These are phyloP conservation scores for Dissophora globulifera DNA, from an alignment of 192 early-diverging fungal genomes.

Conservation along the genomic window DNA sequence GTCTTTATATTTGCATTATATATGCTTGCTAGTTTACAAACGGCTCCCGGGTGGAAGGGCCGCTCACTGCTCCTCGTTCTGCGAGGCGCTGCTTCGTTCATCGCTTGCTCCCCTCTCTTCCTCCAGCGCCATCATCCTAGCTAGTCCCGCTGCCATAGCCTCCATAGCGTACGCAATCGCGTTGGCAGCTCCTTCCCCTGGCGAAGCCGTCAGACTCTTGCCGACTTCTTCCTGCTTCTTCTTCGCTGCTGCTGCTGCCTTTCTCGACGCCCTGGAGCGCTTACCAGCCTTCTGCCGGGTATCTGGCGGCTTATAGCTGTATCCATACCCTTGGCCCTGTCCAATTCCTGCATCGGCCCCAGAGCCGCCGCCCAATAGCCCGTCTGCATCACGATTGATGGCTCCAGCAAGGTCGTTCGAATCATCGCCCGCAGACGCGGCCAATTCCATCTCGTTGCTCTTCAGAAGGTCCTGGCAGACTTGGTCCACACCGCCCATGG, in stretches of 20 bases:
- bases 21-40: neutral
- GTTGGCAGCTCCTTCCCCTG: constrained; percentile 3
- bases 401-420: neutral
- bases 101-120: constrained; percentile 21
- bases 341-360: constrained; percentile 43
- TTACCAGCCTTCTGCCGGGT: constrained; percentile 20
- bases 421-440: neutral
- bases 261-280: neutral
- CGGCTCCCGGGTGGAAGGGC: no score
- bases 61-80: no score
- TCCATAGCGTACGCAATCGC: constrained; percentile 46
- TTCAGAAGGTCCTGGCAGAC: constrained; percentile 45
- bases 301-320: constrained; percentile 39
- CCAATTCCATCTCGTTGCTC: constrained; percentile 27
- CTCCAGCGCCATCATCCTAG: constrained; percentile 32
- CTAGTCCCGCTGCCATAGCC: constrained; percentile 29
- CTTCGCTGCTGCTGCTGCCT: neutral
- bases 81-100: neutral
- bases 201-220: neutral
- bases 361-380: neutral
- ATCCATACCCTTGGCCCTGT: constrained; percentile 42
- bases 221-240: neutral
- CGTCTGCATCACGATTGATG: constrained; percentile 4
- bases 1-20: no score
- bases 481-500: constrained; percentile 42